Conservation (phyloP, 257 asterid genomes). For the Thymus mandschuricus region DNA sequence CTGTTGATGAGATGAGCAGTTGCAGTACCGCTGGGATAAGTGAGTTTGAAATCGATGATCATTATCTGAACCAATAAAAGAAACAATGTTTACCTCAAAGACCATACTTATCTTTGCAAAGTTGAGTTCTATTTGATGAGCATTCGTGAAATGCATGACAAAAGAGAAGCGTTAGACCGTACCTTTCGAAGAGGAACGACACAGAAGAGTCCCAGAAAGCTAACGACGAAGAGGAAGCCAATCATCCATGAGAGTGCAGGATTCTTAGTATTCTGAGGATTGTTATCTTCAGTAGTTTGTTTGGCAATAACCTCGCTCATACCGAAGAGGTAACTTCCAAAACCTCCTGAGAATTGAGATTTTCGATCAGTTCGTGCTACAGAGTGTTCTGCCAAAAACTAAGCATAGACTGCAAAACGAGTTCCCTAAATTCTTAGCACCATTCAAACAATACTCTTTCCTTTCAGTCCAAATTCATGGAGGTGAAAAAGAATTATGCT, state of each 20-base stretch:
- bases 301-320: slow-evolving; percentile 80
- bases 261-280: slow-evolving; percentile 56
- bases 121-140: background rate
- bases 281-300: slow-evolving; percentile 59
- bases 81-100: background rate
- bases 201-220: slow-evolving; percentile 91
- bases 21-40: slow-evolving; percentile 97
- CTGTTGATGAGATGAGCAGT: slow-evolving; percentile 95
- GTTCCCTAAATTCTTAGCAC: background rate
- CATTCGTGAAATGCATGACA: background rate
- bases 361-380: slow-evolving; percentile 18
- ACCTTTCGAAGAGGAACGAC: slow-evolving; percentile 95
- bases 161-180: background rate
- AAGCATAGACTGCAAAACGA: background rate
- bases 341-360: slow-evolving; percentile 67
- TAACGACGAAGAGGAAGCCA: slow-evolving; percentile 88
- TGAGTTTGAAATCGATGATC: slow-evolving; percentile 88
- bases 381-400: slow-evolving; percentile 7
- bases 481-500: background rate
- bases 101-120: background rate
- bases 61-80: slow-evolving; percentile 59
- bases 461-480: slow-evolving; percentile 6
- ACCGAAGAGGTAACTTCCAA: slow-evolving; percentile 90
- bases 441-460: background rate
- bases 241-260: slow-evolving; percentile 84